Evolutionary conservation across 148 eudicot species (phyloP), one percentile per base, ranked within the genome.

Genomic region (Polygonum aviculare): DNA sequence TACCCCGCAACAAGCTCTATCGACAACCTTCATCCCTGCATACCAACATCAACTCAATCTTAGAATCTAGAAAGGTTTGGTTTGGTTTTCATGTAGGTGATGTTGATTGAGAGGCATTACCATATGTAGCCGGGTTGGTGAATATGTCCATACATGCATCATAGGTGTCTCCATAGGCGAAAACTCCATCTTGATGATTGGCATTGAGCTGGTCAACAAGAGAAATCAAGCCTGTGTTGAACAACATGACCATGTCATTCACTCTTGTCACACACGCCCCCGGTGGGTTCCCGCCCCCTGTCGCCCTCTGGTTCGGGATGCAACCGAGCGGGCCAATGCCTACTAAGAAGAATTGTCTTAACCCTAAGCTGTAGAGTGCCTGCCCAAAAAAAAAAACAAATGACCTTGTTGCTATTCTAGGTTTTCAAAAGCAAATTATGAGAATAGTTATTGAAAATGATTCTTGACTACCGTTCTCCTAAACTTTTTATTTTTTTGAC

Each of bases 271-370:
- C 84, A 62, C 96, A 93, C 76, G 84, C 78, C 0, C 87, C 87
- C 0, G 78, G 71, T 6, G 88, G 87, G 36, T 55, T 31, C 60
- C 76, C 62, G 15, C 77, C 79, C 18, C 48, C 77, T 8, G 84
- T 73, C 55, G 91, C 87, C 39, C 83, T 80, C 40, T 89, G 96
- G 71, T 86, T 87, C 0, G 98, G 96, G 49, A 87, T 82, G 80
- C 98, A 93, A 11, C 96, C 96, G 12, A 93, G 84, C 0, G 92
- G 92, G 16, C 90, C 91, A 4, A 93, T 69, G 12, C 92, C 96
- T 7, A 81, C 93, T 3, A 91, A 22, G 52, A 85, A 75, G 80
- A 90, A 90, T 73, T 85, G 82, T 59, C 92, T 84, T 31, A 91
- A 40, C 35, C 98, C 98, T 60, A 83, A 84, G 62, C 80, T 79